Base-by-base conservation (phyloP, 345 rosid genomes). In the Melastoma malabathricum region DNA sequence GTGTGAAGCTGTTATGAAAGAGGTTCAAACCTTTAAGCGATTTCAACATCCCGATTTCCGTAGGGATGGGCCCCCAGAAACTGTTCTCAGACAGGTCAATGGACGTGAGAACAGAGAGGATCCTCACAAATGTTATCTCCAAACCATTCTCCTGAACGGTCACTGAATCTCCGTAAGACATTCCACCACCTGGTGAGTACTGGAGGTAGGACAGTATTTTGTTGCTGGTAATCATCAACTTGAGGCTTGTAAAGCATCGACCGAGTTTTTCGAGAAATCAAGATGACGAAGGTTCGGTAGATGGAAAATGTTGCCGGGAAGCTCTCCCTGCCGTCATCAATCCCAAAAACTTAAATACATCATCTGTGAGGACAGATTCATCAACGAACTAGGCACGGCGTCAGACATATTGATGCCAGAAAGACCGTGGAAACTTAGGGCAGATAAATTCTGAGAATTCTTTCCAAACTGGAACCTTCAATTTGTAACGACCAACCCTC, bases 31-130 rank as follows among this genome's bases (percentile, higher is more conserved):
- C 54, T 43, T 19, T 61, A 4, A 64, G 70, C 3, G 48, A 47
- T 4, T 10, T 9, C 4, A 72, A 56, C 20, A 44, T 34, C 27
- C 68, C 70, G 18, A 72, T 8, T 3, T 12, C 22, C 5, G 62
- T 18, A 1, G 67, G 61, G 55, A 63, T 65, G 14, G 23, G 12
- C 8, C 68, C 70, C 12, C 39, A 29, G 44, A 72, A 68, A n/a
- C 34, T 41, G 52, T 69, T 66, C n/a, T 15, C 8, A n/a, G 72
- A 66, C 1, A 73, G 34, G 46, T 72, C 63, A 38, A 72, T 15
- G 17, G 29, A 44, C 0, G 51, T 16, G 5, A 67, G 45, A 1
- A 17, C 3, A 3, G 13, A 44, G 20, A 34, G 27, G n/a, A 58
- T 61, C 44, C 22, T 58, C 1, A 1, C 16, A 1, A 61, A 22